Base-by-base conservation (phyloP, 306 rosid genomes). In the Acacia confusa region DNA sequence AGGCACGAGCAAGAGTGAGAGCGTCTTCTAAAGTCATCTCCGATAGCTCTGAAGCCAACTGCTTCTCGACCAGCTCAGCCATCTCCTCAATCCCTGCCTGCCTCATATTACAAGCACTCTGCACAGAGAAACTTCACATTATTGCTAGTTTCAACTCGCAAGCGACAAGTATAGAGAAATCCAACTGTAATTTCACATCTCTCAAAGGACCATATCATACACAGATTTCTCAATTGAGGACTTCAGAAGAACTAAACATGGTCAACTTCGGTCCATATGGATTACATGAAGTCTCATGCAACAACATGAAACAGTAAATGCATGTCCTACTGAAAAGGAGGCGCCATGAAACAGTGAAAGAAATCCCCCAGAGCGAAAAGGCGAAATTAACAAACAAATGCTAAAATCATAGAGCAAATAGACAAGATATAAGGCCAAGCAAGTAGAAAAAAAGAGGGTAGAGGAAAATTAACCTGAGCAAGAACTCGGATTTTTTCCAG, bases 91-190 rank as follows among this genome's bases (percentile, higher is more conserved):
- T 88, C 81, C 97, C 98, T 9, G 98, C 95, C 69, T 86, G 90
- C 85, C 98, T 92, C 98, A 95, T 87, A 81, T 85, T 91, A 79
- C 91, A 89, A 43, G 92, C 98, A 85, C 94, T 92, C 97, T 94
- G 88, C 20, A 55, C 9, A 52, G 12, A 79, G 16, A 84, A 74
- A 38, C 27, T 6, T 43, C 30, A 58, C 77, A 67, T 81, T 71
- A 60, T 30, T 74, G 63, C 48, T 79, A 58, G 71, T 15, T 85
- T 27, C 36, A 53, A 74, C 77, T 25, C 84, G 76, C 64, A 17
- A 38, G 70, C 43, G 50, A 67, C 48, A 71, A 47, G 63, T 2
- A 48, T 38, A 72, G 55, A 41, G 19, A 25, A 41, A 67, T 69
- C 24, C 6, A 41, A 72, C 28, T 34, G 65, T 11, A 77, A 36